Evolutionary conservation across 441 rosid genomes (phyloP), one percentile per base, ranked within the genome.

Genomic region (Metrosideros polymorpha): DNA sequence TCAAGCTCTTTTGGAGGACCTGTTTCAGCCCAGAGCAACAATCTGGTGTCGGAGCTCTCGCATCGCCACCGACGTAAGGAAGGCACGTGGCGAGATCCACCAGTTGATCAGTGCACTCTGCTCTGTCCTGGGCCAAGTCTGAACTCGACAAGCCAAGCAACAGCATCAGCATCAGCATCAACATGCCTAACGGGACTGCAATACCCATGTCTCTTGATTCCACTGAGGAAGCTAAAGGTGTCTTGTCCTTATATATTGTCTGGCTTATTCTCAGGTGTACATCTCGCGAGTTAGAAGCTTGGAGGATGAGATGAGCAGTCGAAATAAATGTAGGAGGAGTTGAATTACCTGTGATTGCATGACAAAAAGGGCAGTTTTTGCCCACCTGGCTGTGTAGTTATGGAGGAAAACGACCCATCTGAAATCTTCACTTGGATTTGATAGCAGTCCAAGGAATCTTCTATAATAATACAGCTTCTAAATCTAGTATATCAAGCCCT

Each of bases 21-120:
- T 90, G 92, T 45, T 91, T 91, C 15, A 97, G 89, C 39, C 99
- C 99, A 1, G 86, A 84, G 89, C 99, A 97, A 83, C 99, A 97
- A 52, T 96, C 99, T 12, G 89, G 30, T 39, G 97, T 92, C 2
- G 98, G 99, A 17, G 92, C 86, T 85, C 91, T 94, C 5, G 95
- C 90, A 0, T 90, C 85, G 8, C 98, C 98, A 6, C 97, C 93
- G 10, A 94, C 99, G 32, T 92, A 97, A 3, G 96, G 90, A 42
- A 97, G 90, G 82, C 98, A 97, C 0, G 98, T 79, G 14, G 97
- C 90, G 6, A 97, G 90, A 50, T 91, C 91, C 19, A 91, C 82
- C 10, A 97, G 86, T 79, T 94, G 94, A 85, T 85, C 51, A 6
- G 94, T 79, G 83, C 99, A 97, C 85, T 97, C 98, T 2, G 91